These are phyloP conservation scores for Rhizophora apiculata DNA, from an alignment of 345 rosid genomes.

Conservation along the genomic window DNA sequence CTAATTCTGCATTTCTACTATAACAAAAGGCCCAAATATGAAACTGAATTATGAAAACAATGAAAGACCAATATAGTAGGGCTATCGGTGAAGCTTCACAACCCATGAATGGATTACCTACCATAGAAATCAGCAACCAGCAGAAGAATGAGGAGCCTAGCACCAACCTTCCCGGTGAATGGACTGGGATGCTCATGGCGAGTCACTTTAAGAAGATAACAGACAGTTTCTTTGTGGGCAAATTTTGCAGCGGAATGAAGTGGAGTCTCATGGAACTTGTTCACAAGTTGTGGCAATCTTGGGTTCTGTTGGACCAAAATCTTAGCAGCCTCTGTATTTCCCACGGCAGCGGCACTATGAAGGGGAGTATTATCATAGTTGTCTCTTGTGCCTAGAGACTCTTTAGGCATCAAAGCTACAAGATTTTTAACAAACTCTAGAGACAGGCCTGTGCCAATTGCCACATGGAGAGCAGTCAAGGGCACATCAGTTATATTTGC, in stretches of 20 bases:
- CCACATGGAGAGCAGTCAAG: conserved; percentile 13
- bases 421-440: conserved; percentile 8
- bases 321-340: conserved; percentile 5
- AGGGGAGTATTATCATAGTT: not conserved
- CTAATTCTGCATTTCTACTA: too few species aligned
- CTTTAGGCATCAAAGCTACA: not conserved
- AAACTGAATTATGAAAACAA: too few species aligned
- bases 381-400: not conserved
- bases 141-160: not conserved
- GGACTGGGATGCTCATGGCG: not conserved
- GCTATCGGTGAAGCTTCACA: not conserved
- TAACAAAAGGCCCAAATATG: too few species aligned
- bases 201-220: conserved; percentile 5
- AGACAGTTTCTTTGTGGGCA: not conserved
- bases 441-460: not conserved
- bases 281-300: not conserved
- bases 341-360: conserved; percentile 9
- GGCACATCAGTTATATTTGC: not conserved
- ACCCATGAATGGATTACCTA: not conserved
- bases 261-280: not conserved
- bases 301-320: not conserved
- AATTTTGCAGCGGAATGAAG: not conserved
- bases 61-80: too few species aligned
- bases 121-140: not conserved
- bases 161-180: conserved; percentile 1